Conservation (phyloP, 23 red algal genomes). For the Gracilaria gracilis region DNA sequence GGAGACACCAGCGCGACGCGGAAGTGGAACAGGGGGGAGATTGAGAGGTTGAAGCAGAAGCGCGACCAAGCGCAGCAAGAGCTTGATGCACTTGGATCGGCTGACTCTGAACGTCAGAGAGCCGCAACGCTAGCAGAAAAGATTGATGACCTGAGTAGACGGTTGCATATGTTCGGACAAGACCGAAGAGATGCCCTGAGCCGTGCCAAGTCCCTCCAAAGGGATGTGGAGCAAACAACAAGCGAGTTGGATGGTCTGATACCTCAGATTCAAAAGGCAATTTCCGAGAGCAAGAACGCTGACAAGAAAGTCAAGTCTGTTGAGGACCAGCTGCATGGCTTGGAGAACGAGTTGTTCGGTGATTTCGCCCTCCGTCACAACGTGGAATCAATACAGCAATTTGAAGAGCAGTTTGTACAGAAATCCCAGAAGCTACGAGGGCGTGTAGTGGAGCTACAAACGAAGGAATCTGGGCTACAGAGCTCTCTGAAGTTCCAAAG, state of each 20-base stretch:
- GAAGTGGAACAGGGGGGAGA: conserved; percentile 83
- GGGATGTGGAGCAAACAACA: conserved; percentile 22
- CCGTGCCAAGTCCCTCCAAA: conserved; percentile 12
- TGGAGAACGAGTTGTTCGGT: conserved; percentile 77
- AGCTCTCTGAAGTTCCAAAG: conserved; percentile 64
- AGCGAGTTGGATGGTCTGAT: conserved; percentile 38
- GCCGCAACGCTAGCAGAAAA: conserved; percentile 58
- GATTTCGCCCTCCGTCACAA: conserved; percentile 74
- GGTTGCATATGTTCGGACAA: conserved; percentile 36
- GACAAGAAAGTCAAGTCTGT: conserved; percentile 44
- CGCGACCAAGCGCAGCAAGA: conserved; percentile 59
- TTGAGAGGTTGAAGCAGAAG: conserved; percentile 68
- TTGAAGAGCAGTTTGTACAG: conserved; percentile 73
- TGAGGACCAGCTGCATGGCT: conserved; percentile 43
- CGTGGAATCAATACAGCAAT: conserved; percentile 70
- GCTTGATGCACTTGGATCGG: conserved; percentile 62
- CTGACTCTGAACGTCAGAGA: conserved; percentile 48
- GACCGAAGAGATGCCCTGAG: conserved; percentile 36
- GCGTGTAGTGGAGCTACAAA: conserved; percentile 56
- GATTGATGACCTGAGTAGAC: conserved; percentile 45
- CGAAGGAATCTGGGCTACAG: conserved; percentile 43
- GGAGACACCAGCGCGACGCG: conserved; percentile 55
- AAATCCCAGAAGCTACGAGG: conserved; percentile 63
- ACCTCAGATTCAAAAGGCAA: conserved; percentile 47
- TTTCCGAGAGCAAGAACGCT: background rate